Conservation (phyloP, 2,329 filamentous ascomycete genomes). For the Boeremia exigua region DNA sequence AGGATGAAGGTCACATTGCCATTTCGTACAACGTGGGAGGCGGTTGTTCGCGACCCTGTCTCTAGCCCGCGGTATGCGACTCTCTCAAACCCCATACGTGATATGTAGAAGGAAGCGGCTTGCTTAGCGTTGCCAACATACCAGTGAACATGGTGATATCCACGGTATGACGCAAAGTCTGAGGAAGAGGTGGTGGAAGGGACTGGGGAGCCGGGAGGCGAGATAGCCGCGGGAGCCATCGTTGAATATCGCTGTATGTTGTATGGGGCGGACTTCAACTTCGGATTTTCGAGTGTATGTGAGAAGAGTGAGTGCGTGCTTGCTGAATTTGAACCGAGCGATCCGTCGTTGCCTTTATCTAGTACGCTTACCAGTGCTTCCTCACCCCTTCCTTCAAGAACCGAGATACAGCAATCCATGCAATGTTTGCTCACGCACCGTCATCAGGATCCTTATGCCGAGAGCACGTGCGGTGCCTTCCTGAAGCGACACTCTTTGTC, state of each 20-base stretch:
- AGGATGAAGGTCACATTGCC: slow-evolving; percentile 81
- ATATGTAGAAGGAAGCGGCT: slow-evolving; percentile 86
- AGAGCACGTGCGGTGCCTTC: slow-evolving; percentile 33
- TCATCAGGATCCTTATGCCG: slow-evolving; percentile 34
- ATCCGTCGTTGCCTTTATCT: slow-evolving; percentile 20
- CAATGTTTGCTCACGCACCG: slow-evolving; percentile 23
- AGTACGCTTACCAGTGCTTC: slow-evolving; percentile 11
- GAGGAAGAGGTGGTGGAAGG: slow-evolving; percentile 29
- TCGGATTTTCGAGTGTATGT: not conserved
- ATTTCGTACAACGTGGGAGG: slow-evolving; percentile 84
- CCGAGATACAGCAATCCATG: slow-evolving; percentile 23
- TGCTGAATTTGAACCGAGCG: slow-evolving; percentile 2
- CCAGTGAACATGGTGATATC: slow-evolving; percentile 94
- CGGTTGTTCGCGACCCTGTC: slow-evolving; percentile 80
- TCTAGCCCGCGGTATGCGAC: slow-evolving; percentile 88
- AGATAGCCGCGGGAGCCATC: slow-evolving; percentile 46
- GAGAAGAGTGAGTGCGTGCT: not conserved
- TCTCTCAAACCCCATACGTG: slow-evolving; percentile 82
- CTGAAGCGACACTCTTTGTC: slow-evolving; percentile 21
- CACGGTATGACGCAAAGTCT: slow-evolving; percentile 66
- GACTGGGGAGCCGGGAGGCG: slow-evolving; percentile 51
- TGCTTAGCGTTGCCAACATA: slow-evolving; percentile 98
- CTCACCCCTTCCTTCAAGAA: slow-evolving; percentile 28
- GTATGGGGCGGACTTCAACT: not conserved
- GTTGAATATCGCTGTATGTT: not conserved